These are phyloP conservation scores for Starmerella floricola DNA, from an alignment of 805 yeast species.

Conservation along the genomic window DNA sequence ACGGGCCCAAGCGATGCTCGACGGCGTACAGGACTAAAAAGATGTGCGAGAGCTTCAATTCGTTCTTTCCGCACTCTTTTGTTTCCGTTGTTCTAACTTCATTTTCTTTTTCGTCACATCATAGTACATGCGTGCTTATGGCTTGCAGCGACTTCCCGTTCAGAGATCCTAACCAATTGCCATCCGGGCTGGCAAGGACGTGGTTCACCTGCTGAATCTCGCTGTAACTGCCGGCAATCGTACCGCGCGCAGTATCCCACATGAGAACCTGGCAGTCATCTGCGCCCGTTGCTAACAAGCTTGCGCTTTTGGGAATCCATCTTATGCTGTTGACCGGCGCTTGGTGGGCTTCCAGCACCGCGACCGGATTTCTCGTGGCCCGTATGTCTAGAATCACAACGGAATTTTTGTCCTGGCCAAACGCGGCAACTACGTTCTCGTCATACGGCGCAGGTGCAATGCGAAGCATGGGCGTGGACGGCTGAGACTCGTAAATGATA, in stretches of 20 bases:
- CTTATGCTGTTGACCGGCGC: constrained; percentile 57
- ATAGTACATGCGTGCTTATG: constrained; percentile 26
- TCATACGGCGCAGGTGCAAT: constrained; percentile 70
- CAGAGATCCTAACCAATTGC: constrained; percentile 72
- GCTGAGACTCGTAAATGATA: constrained; percentile 61
- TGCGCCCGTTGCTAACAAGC: constrained; percentile 58
- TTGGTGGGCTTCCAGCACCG: constrained; percentile 54
- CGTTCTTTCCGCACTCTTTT: too few species aligned
- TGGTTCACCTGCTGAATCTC: constrained; percentile 66
- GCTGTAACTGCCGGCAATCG: constrained; percentile 37
- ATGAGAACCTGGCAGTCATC: constrained; percentile 49
- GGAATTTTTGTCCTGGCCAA: constrained; percentile 56
- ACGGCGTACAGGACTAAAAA: too few species aligned
- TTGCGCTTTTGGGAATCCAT: constrained; percentile 66
- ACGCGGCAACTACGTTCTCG: constrained; percentile 70
- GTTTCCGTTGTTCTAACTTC: too few species aligned
- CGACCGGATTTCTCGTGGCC: constrained; percentile 71
- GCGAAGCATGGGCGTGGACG: constrained; percentile 51
- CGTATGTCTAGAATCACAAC: constrained; percentile 71
- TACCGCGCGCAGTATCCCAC: constrained; percentile 47
- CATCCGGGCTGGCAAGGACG: constrained; percentile 58
- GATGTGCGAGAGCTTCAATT: too few species aligned
- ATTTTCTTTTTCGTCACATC: too few species aligned
- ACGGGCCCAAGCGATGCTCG: too few species aligned
- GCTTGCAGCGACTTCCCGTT: constrained; percentile 60